Evolutionary conservation across 176 grass and related monocot species (phyloP), one percentile per base, ranked within the genome.

Genomic region (Musa itinerans): DNA sequence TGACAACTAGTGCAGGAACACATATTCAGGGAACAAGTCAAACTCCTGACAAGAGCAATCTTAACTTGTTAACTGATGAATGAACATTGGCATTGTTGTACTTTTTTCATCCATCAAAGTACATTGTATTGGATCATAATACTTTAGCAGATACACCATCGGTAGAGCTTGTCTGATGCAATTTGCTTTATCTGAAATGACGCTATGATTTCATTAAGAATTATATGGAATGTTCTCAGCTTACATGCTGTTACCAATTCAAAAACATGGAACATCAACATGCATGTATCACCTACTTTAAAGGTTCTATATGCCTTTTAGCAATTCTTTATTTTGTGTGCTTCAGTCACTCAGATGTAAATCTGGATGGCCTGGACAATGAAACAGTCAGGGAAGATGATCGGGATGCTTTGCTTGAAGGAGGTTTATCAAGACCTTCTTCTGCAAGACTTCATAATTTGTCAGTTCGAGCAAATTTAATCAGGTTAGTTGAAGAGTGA

Each of bases 381-480:
- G 75, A 81, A 85, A 78, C 77, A 62, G 69, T 69, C 52, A 87
- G 81, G 72, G 83, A 89, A 74, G 79, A 96, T 89, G 92, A 96
- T 61, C 88, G 74, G 5, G 68, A 22, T 19, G 55, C 88, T 65
- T 85, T 96, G 80, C 81, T 96, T 68, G 92, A 96, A 87, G 92
- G 86, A 74, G 88, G 86, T 66, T 9, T 78, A 63, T 76, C 83
- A n/a, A 91, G 88, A 61, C 76, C 82, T 22, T 85, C 86, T 65
- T 83, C 78, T 57, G 34, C 81, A 69, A 90, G 89, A 78, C 62
- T 76, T 63, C 66, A 76, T 63, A 77, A 80, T 79, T 20, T 66
- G 57, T 85, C 86, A 67, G 74, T 80, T 23, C 84, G 68, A 79
- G 53, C 76, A 59, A 96, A 83, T 80, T 84, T 96, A 81, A 73